Evolutionary conservation across 2,329 filamentous ascomycete genomes (phyloP), one percentile per base, ranked within the genome.

Genomic region (Sphaerulina vaccinii): DNA sequence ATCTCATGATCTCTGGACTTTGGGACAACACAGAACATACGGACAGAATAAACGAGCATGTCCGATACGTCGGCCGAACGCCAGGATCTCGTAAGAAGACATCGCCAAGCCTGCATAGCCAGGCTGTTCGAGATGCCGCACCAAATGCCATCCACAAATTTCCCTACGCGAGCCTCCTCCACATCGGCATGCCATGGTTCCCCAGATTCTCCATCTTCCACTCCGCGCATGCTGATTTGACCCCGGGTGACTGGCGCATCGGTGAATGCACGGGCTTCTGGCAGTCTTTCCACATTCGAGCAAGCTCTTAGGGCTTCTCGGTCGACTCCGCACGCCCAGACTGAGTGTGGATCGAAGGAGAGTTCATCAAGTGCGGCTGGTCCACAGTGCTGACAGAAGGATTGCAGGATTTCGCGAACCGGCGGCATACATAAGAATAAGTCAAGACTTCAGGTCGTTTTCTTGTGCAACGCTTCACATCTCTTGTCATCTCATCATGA

Each of bases 241-340:
- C 21, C 27, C 27, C 27, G 13, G 27, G 13, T 13, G 7, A 7
- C 7, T 29, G 27, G 7, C 27, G 27, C 13, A 33, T 40, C n/a
- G n/a, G n/a, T n/a, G n/a, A n/a, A n/a, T n/a, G n/a, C n/a, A n/a
- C n/a, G n/a, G n/a, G n/a, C n/a, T n/a, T n/a, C n/a, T n/a, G n/a
- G n/a, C n/a, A n/a, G n/a, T n/a, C n/a, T n/a, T n/a, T 23, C 33
- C 36, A 18, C n/a, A 39, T 39, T 22, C 11, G 36, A 13, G 8
- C 36, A 29, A 48, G 35, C 22, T 8, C 45, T 48, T 48, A 48
- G 35, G 45, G 36, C 45, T 48, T 48, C 36, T 24, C 45, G 45
- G 35, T 40, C 18, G 21, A 22, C 22, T 48, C 35, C 35, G 36
- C 19, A 32, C 24, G 21, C n/a, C 36, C n/a, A 19, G 36, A n/a